phyloP scores from a whole-genome alignment of 768 basidiomycete genomes.

The Boletales sp. region DNA sequence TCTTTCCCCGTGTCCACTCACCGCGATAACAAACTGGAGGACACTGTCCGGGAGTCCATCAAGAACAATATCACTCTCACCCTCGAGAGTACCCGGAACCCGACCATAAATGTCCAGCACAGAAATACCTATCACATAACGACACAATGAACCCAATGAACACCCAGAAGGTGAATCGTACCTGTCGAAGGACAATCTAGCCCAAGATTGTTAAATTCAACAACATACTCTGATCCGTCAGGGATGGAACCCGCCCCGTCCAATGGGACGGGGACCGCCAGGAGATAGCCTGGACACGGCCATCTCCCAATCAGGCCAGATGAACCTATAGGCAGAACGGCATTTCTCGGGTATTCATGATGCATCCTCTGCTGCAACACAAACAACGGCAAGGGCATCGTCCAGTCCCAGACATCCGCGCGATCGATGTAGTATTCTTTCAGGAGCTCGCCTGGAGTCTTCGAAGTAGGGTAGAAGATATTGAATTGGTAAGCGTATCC shows the following conservation, averaged over 20 bases:
- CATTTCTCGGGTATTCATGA: not conserved
- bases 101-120: not conserved
- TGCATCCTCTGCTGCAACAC: not conserved
- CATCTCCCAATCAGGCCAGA: not conserved
- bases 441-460: constrained; percentile 8
- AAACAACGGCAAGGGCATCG: not conserved
- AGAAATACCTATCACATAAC: not conserved
- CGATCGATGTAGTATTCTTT: not conserved
- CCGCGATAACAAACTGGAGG: not conserved
- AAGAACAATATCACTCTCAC: not conserved
- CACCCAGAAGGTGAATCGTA: not conserved
- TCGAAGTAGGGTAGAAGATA: not conserved
- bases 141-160: not conserved
- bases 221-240: too few relatives aligned
- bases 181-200: not conserved
- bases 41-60: not conserved
- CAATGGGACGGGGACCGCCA: not conserved
- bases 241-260: not conserved
- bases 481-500: not conserved
- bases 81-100: not conserved
- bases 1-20: not conserved
- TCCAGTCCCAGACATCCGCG: not conserved
- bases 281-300: not conserved
- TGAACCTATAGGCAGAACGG: not conserved
- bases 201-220: constrained; percentile 4